Conservation (phyloP, 2,329 filamentous ascomycete species). For the Plectosphaerella cucumerina region DNA sequence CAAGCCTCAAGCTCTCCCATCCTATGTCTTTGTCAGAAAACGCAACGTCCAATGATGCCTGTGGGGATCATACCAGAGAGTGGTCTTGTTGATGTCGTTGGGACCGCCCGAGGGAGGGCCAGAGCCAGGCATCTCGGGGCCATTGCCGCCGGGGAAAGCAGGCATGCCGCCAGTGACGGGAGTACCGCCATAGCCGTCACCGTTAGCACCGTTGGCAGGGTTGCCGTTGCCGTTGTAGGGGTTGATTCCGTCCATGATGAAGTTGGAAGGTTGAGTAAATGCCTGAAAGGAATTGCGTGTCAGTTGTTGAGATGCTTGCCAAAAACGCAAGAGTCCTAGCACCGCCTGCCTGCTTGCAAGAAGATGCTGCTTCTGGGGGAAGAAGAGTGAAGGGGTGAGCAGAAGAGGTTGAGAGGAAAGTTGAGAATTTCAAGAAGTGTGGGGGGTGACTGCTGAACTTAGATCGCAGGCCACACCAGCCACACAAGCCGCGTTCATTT, state of each 20-base stretch:
- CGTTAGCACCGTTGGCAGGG: conserved; percentile 28
- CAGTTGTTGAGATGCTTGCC: too few species aligned
- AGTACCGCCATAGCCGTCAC: conserved; percentile 25
- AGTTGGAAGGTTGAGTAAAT: neutral
- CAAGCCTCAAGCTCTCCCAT: conserved; percentile 99
- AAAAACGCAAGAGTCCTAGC: neutral
- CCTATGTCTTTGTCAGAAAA: conserved; percentile 45
- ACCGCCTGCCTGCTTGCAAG: neutral
- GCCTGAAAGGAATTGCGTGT: neutral
- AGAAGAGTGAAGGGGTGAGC: conserved; percentile 2
- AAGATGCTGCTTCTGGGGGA: neutral
- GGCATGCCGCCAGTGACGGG: conserved; percentile 25
- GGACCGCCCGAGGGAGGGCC: conserved; percentile 20
- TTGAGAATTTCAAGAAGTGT: too few species aligned
- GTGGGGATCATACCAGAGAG: conserved; percentile 45
- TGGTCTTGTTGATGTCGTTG: conserved; percentile 51
- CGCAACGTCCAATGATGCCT: too few species aligned
- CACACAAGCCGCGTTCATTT: too few species aligned
- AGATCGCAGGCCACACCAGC: too few species aligned
- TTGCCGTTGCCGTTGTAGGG: conserved; percentile 29
- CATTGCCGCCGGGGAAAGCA: conserved; percentile 25
- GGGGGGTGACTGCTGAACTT: too few species aligned
- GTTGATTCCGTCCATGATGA: conserved; percentile 27
- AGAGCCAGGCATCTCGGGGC: conserved; percentile 8
- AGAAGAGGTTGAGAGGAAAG: too few species aligned